phyloP scores from a whole-genome alignment of 2,329 filamentous ascomycete genomes.

The Acrocalymma vagum region DNA sequence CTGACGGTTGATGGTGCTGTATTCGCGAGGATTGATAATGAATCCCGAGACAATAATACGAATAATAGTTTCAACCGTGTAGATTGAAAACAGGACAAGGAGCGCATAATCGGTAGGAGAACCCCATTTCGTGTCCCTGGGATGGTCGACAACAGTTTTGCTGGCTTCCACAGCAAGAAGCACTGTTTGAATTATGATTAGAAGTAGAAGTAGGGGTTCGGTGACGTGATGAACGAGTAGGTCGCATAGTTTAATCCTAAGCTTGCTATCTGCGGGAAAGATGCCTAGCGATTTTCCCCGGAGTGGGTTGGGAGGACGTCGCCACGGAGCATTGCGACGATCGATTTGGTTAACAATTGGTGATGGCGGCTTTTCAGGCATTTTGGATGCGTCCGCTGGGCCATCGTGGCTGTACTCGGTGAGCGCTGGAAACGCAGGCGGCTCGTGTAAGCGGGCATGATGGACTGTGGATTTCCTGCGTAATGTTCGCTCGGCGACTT shows the following conservation, averaged over 20 bases:
- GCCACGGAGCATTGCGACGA: slow-evolving; percentile 54
- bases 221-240: slow-evolving; percentile 85
- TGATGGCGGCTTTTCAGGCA: slow-evolving; percentile 50
- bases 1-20: slow-evolving; percentile 86
- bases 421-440: slow-evolving; percentile 60
- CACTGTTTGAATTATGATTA: slow-evolving; percentile 89
- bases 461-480: slow-evolving; percentile 68
- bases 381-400: slow-evolving; percentile 35
- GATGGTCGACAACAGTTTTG: slow-evolving; percentile 71
- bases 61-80: slow-evolving; percentile 84
- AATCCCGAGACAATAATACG: slow-evolving; percentile 94
- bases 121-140: slow-evolving; percentile 72
- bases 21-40: slow-evolving; percentile 87
- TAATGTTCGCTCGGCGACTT: slow-evolving; percentile 77
- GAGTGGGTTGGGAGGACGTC: slow-evolving; percentile 72
- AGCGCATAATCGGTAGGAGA: slow-evolving; percentile 79
- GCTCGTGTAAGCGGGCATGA: slow-evolving; percentile 61
- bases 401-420: slow-evolving; percentile 59
- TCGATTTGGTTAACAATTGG: no score
- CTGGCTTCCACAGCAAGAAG: slow-evolving; percentile 87
- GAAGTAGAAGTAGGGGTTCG: slow-evolving; percentile 83
- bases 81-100: slow-evolving; percentile 84
- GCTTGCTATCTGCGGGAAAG: slow-evolving; percentile 78
- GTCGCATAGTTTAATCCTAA: slow-evolving; percentile 81
- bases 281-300: slow-evolving; percentile 87